Base-by-base conservation (phyloP, 2,329 filamentous ascomycete genomes). In the Penicillium psychrosexuale region DNA sequence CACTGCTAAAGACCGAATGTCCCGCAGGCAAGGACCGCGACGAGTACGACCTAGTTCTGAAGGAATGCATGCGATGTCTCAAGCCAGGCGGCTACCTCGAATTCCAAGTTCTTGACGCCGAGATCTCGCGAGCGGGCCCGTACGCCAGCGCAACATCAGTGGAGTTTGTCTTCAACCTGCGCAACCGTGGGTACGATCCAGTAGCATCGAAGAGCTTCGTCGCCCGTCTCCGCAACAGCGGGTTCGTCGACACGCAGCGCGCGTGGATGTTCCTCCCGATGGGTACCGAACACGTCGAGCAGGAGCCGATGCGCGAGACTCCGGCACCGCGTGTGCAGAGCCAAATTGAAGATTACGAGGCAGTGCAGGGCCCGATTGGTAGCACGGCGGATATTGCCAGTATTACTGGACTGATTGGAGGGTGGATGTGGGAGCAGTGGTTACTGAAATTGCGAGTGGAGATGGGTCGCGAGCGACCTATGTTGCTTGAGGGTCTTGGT, bases 381-480 rank as follows among this genome's bases (percentile, higher is more conserved):
- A 88, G 83, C 65, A 91, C 88, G 0, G 83, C 86, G 47, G 84
- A 86, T 68, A 84, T 87, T 13, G 89, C 90, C 1, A 85, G 83
- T 64, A 79, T 96, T 61, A 88, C 89, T 12, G 92, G 92, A 19
- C 77, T 97, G 38, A 84, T 93, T 0, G 94, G 91, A 5, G 87
- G 88, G 27, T 94, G 91, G 86, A 86, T 87, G 71, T 99, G 92
- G 93, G 94, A 99, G 81, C 89, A 90, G 71, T 99, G 94, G 94
- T 83, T 97, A 72, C 77, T 97, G 62, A 90, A 91, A 68, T 82
- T 93, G 66, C 89, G 94, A 76, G 83, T 87, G 76, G 92, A 97
- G 78, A 94, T 90, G 68, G 88, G 89, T 27, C 86, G 90, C 69
- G 78, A 79, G 33, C 77, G 80, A 54, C 72, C 75, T 44, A 77